Evolutionary conservation across 202 grass and related monocot species (phyloP), one percentile per base, ranked within the genome.

Genomic region (Dendrocalamus latiflorus): DNA sequence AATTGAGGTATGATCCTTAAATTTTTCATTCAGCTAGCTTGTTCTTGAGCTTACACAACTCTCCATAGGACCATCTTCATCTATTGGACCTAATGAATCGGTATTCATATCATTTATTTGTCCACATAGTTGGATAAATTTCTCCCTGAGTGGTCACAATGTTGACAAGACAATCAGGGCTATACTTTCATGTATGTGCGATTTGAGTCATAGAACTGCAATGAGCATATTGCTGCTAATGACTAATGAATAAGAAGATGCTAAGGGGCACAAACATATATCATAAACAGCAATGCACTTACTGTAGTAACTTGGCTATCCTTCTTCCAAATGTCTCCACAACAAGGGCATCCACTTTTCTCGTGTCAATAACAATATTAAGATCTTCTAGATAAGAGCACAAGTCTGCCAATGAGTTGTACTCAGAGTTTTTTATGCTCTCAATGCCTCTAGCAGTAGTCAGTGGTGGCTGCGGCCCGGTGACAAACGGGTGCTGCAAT

Each of bases 221-320:
- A 2, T 33, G 30, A 33, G 30, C 30, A 33, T 3, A 33, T 33
- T 33, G 30, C 3, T 33, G 30, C 30, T 33, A 33, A 33, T 33
- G 30, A 33, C 30, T 33, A 33, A 33, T 2, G 30, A 33, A 2
- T 33, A 33, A 33, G 30, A 74, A 72, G 56, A 36, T 83, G 16
- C 9, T 83, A 63, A 49, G 21, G 9, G 6, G n/a, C 12, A 18
- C 16, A 66, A 30, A 41, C 9, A 75, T 2, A 28, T 28, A 28
- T 28, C 26, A 28, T 28, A 28, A 28, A 28, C 26, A 28, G 26
- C 26, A 28, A 1, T 41, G n/a, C 25, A 89, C 84, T 90, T 86
- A 97, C 94, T 95, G 93, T 3, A 99, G 68, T 9, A 99, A 89
- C 87, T 95, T 99, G 17, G 83, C 91, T 72, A 99, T 95, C 26